Evolutionary conservation across 2,329 filamentous ascomycete genomes (phyloP), one percentile per base, ranked within the genome.

Genomic region (Penicillium sp.): DNA sequence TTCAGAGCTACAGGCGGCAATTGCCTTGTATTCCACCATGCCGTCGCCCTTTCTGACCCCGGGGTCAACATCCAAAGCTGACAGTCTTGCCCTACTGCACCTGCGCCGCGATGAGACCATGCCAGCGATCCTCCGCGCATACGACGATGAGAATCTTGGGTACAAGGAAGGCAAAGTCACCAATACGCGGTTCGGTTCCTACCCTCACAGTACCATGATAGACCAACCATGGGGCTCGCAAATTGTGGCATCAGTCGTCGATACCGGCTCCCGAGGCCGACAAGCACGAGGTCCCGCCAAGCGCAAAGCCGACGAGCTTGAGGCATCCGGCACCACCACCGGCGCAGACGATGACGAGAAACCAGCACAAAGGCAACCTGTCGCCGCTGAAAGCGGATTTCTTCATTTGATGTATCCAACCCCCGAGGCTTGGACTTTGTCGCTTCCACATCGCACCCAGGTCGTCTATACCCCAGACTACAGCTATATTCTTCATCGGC

Each of bases 111-210:
- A 96, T 64, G 82, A 83, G 45, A 79, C 89, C 47, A 74, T 88
- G 26, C 87, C 90, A 6, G 72, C 88, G 16, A 80, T 85, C 44
- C 76, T 89, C 17, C 72, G 76, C 46, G 69, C 76, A 18, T 73
- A 74, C 14, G 73, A 76, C 25, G 79, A 78, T 35, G 74, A 77
- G 28, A 73, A 82, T 47, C 76, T 81, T 56, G 84, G 84, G 42
- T 88, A 88, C 54, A 76, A 77, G 18, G 83, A 88, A 59, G 84
- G 84, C 23, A 81, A 80, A 31, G 83, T 87, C 2, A 79, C 89
- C 37, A 96, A 95, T 67, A 98, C 90, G 1, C 81, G 89, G 30
- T 98, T 95, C 57, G 92, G 92, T 32, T 95, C 89, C 0, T 90
- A 88, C 44, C 85, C 85, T 0, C 85, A 90, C 59, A 83, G 77